Evolutionary conservation across 805 yeast genomes (phyloP).

Genomic region (Peterozyma xylosa): DNA sequence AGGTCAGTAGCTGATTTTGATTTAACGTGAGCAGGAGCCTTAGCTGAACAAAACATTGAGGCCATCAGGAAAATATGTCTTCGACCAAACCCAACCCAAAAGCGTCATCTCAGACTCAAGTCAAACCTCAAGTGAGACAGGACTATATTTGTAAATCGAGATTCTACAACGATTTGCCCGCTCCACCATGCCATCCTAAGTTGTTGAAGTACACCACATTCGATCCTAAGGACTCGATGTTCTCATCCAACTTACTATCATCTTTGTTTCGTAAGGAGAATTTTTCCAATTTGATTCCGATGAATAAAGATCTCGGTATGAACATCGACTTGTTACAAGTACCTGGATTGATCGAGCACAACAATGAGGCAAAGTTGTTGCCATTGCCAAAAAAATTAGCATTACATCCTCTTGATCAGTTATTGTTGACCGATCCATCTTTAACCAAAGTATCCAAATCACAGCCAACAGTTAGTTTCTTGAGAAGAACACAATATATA

Average conservation of each 20-base stretch:
- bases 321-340: conserved; percentile 62
- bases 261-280: conserved; percentile 71
- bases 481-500: conserved; percentile 92
- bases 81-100: neutral
- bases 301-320: conserved; percentile 67
- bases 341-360: conserved; percentile 61
- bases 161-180: conserved; percentile 82
- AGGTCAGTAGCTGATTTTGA: too few relatives aligned
- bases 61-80: neutral
- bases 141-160: conserved; percentile 77
- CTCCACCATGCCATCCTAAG: conserved; percentile 90
- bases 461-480: conserved; percentile 37
- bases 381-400: conserved; percentile 16
- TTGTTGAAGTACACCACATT: conserved; percentile 48
- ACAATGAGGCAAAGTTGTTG: conserved; percentile 37
- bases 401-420: conserved; percentile 73
- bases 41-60: too few relatives aligned
- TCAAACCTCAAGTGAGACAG: conserved; percentile 33
- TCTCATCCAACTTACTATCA: conserved; percentile 52
- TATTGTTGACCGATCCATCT: conserved; percentile 73
- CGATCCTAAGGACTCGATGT: conserved; percentile 34
- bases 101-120: too few relatives aligned
- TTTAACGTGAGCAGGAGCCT: too few relatives aligned
- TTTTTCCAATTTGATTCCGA: conserved; percentile 50
- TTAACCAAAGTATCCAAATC: conserved; percentile 23